phyloP scores from a whole-genome alignment of 345 rosid genomes.

The Zanthoxylum bungeanum region DNA sequence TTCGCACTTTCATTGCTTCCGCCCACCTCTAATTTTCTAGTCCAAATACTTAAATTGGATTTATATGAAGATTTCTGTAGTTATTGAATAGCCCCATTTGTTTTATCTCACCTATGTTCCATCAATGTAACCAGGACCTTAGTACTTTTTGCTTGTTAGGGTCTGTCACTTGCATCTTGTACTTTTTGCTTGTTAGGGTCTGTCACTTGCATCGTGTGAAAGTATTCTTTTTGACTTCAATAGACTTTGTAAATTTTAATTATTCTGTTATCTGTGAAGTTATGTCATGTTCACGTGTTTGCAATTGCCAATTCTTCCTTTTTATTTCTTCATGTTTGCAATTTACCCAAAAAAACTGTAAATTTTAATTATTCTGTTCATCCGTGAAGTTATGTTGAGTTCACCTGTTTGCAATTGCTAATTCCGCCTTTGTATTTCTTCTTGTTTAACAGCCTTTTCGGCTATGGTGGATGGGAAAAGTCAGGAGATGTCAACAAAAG shows the following conservation, averaged over 20 bases:
- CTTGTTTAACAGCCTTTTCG: conserved; percentile 39
- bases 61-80: too few species aligned
- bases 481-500: conserved; percentile 56
- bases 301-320: not conserved
- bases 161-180: not conserved
- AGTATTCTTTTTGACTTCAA: not conserved
- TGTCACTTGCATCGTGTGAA: not conserved
- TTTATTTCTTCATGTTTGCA: conserved; percentile 5
- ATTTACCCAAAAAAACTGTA: too few species aligned
- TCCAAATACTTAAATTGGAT: too few species aligned
- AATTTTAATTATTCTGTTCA: not conserved
- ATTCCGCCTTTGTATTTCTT: conserved; percentile 1
- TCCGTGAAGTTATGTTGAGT: not conserved
- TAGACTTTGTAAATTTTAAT: not conserved
- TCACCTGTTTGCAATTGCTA: not conserved
- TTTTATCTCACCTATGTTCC: too few species aligned
- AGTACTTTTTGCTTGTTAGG: not conserved
- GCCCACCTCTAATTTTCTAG: not conserved
- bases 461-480: conserved; percentile 64
- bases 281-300: not conserved
- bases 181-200: not conserved
- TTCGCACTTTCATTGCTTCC: not conserved
- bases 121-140: not conserved
- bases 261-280: not conserved
- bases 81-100: too few species aligned